A percentile compares a stretch with the other conserved stretches of the same genome.
Conservation (phyloP, 139 green algal genomes). For the Chlorella sp. region DNA sequence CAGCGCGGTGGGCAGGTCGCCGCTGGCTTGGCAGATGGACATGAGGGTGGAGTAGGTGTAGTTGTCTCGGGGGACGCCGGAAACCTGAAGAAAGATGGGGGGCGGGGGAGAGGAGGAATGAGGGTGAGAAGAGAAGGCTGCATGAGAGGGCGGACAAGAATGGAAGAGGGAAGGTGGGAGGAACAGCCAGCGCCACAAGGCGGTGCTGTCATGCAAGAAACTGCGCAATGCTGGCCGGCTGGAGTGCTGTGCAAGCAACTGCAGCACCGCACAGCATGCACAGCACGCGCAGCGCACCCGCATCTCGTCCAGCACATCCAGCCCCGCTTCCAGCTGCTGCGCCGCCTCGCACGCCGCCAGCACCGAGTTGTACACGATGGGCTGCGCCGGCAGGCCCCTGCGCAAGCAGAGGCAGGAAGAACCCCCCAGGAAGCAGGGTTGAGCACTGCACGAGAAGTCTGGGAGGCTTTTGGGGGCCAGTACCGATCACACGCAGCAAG, state of each 20-base stretch:
- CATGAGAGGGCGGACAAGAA: too few species aligned
- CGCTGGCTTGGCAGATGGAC: conserved; percentile 14
- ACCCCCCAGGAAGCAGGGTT: not conserved
- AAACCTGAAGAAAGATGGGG: too few species aligned
- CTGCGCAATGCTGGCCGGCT: too few species aligned
- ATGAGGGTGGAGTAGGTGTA: conserved; percentile 40
- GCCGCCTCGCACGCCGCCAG: conserved; percentile 40
- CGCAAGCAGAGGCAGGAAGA: not conserved
- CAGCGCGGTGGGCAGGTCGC: conserved; percentile 11
- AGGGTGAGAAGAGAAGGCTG: too few species aligned
- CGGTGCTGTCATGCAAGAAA: too few species aligned
- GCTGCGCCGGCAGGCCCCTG: conserved; percentile 16
- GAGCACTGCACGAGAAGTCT: not conserved
- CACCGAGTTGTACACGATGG: conserved; percentile 30
- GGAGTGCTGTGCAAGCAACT: too few species aligned
- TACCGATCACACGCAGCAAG: too few species aligned
- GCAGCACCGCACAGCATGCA: not conserved
- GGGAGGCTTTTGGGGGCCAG: too few species aligned
- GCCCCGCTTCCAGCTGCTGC: conserved; percentile 18
- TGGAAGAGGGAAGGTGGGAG: too few species aligned
- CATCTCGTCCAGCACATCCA: conserved; percentile 40
- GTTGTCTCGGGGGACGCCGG: conserved; percentile 18
- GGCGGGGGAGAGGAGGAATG: too few species aligned
- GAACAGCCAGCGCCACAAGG: too few species aligned
- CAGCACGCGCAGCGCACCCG: not conserved